These are phyloP conservation scores for Sarocladiaceae sp. DNA, from an alignment of 2,329 filamentous ascomycete genomes.

Conservation along the genomic window DNA sequence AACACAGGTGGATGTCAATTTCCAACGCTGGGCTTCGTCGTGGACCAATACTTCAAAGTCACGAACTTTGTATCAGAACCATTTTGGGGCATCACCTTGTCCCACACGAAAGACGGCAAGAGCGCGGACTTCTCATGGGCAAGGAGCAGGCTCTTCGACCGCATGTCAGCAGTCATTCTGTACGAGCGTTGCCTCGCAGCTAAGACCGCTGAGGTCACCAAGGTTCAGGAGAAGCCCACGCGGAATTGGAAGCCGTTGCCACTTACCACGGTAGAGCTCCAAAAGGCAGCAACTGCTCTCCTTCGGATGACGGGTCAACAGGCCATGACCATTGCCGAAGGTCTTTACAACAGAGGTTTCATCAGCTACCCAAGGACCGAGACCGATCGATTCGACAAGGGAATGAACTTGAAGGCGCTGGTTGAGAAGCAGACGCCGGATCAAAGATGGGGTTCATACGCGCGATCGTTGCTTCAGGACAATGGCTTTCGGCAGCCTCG, in stretches of 20 bases:
- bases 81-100: slow-evolving; percentile 89
- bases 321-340: slow-evolving; percentile 83
- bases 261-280: slow-evolving; percentile 89
- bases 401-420: slow-evolving; percentile 73
- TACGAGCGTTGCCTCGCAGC: slow-evolving; percentile 79
- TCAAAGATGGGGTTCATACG: slow-evolving; percentile 71
- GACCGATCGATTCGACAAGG: slow-evolving; percentile 89
- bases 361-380: slow-evolving; percentile 98
- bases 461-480: slow-evolving; percentile 59
- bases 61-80: slow-evolving; percentile 87
- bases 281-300: slow-evolving; percentile 88
- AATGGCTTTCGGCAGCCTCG: slow-evolving; percentile 78
- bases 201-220: slow-evolving; percentile 71
- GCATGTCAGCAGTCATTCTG: slow-evolving; percentile 70
- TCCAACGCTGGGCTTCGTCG: slow-evolving; percentile 91
- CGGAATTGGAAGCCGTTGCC: slow-evolving; percentile 92
- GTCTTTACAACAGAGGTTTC: slow-evolving; percentile 86
- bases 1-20: slow-evolving; percentile 81
- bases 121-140: slow-evolving; percentile 81
- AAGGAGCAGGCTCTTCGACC: slow-evolving; percentile 79
- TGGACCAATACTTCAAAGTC: slow-evolving; percentile 91
- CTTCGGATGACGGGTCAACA: slow-evolving; percentile 85
- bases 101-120: slow-evolving; percentile 69
- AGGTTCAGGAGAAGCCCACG: slow-evolving; percentile 84
- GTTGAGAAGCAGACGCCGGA: slow-evolving; percentile 80